A percentile compares a stretch with the other conserved stretches of the same genome.
Conservation (phyloP, 352 stramenopile genomes). For the Lagenidium giganteum region DNA sequence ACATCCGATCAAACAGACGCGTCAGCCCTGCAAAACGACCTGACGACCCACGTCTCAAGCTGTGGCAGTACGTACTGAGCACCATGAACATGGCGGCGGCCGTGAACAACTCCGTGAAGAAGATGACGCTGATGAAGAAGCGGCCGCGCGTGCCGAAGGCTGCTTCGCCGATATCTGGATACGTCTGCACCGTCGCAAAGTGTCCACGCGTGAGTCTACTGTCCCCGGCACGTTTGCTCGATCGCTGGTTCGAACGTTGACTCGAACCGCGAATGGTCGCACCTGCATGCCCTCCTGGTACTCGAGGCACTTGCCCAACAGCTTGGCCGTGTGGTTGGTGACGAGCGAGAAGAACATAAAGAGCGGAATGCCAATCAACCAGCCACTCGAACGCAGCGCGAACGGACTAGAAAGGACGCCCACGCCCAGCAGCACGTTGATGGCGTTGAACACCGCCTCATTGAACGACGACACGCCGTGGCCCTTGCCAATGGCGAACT, state of each 20-base stretch:
- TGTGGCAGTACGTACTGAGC: conserved; percentile 41
- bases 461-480: conserved; percentile 66
- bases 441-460: conserved; percentile 75
- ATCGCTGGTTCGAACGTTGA: no score
- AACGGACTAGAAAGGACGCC: conserved; percentile 83
- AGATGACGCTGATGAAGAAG: conserved; percentile 71
- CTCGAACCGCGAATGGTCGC: neutral
- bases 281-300: conserved; percentile 80
- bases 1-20: neutral
- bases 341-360: conserved; percentile 83
- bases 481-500: conserved; percentile 4
- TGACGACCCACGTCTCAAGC: neutral
- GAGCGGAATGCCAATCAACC: conserved; percentile 60
- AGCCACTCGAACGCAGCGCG: conserved; percentile 69
- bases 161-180: conserved; percentile 78
- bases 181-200: conserved; percentile 49
- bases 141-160: conserved; percentile 69
- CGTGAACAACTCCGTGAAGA: conserved; percentile 80
- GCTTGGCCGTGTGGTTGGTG: conserved; percentile 83
- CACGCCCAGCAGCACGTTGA: conserved; percentile 85
- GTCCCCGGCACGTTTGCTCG: neutral
- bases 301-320: conserved; percentile 74
- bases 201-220: neutral
- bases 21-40: neutral
- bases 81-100: conserved; percentile 79